Evolutionary conservation across 306 rosid species (phyloP).

Genomic region (Cucurbita argyrosperma): DNA sequence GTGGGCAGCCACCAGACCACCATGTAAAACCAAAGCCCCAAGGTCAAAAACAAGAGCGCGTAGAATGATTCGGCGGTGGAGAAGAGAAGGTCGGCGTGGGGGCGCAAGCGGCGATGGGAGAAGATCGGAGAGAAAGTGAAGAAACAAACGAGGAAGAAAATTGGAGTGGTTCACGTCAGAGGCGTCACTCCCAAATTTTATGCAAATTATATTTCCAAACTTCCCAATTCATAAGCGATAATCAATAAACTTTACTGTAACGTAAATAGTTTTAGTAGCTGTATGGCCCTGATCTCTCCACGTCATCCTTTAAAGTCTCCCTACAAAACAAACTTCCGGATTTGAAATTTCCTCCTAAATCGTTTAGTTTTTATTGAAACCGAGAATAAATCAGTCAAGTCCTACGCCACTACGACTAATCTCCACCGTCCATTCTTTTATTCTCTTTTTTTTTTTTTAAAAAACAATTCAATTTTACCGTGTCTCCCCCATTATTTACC

Average conservation of each 20-base stretch:
- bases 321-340: neutral
- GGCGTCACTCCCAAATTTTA: neutral
- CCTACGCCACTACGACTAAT: neutral
- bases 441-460: no score
- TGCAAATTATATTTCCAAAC: neutral
- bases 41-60: neutral
- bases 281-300: neutral
- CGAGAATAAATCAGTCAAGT: neutral
- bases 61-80: neutral
- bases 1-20: conserved; percentile 24
- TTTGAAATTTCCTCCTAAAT: neutral
- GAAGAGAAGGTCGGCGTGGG: neutral
- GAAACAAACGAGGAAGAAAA: neutral
- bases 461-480: no score
- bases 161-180: neutral
- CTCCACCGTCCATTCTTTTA: neutral
- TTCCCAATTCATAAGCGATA: neutral
- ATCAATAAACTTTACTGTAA: neutral
- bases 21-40: neutral
- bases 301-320: neutral
- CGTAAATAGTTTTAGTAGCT: neutral
- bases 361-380: neutral
- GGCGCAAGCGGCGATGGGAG: neutral
- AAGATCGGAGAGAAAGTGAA: neutral
- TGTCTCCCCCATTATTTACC: no score